Conservation (phyloP, 2,329 filamentous ascomycete species). For the Diaporthe sp. region DNA sequence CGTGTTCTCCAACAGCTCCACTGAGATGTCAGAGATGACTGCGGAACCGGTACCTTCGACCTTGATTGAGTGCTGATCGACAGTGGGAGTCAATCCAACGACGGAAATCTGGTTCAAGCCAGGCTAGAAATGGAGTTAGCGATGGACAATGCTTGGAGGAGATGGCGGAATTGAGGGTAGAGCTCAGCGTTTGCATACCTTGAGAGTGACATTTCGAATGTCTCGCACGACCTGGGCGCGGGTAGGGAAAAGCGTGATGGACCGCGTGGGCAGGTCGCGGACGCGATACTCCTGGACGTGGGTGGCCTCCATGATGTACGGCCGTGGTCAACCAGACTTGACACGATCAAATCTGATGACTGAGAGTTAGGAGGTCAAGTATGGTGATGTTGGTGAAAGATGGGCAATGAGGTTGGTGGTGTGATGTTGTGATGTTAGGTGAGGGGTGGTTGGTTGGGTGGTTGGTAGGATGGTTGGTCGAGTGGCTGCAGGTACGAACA, state of each 20-base stretch:
- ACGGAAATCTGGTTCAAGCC: conserved; percentile 68
- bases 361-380: not conserved
- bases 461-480: not conserved
- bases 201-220: conserved; percentile 63
- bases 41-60: conserved; percentile 68
- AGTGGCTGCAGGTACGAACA: not conserved
- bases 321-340: not conserved
- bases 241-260: conserved; percentile 71
- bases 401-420: not conserved
- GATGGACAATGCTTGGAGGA: accelerated
- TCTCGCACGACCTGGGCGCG: conserved; percentile 70
- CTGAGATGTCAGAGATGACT: conserved; percentile 70
- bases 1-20: conserved; percentile 66
- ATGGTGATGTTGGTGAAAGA: not conserved
- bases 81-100: conserved; percentile 62
- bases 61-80: conserved; percentile 67
- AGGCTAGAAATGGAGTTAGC: conserved; percentile 46
- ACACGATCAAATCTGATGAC: not conserved
- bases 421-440: not conserved
- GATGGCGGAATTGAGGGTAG: not conserved
- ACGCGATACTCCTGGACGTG: conserved; percentile 63
- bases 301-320: conserved; percentile 49
- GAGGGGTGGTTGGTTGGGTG: not conserved
- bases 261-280: conserved; percentile 66
- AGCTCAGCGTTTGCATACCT: conserved; percentile 44